phyloP scores from a whole-genome alignment of 495 filamentous ascomycete species.

The Tetracladium setigerum region DNA sequence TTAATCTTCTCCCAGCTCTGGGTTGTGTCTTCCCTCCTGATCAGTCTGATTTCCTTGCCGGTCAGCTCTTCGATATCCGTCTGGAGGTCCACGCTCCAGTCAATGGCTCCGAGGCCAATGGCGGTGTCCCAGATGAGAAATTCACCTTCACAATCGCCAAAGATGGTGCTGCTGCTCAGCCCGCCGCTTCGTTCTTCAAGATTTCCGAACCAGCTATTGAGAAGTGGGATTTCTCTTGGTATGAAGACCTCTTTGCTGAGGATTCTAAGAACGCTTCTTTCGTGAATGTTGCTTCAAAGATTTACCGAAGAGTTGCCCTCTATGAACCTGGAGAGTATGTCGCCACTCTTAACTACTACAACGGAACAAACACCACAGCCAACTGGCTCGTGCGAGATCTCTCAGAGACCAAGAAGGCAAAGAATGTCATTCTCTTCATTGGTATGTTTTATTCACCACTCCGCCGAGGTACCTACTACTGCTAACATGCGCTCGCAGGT shows the following conservation, averaged over 20 bases:
- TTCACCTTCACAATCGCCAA: conserved; percentile 65
- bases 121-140: conserved; percentile 50
- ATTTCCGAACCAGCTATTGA: conserved; percentile 49
- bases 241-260: conserved; percentile 63
- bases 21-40: conserved; percentile 71
- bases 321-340: conserved; percentile 65
- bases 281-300: conserved; percentile 65
- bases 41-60: conserved; percentile 64
- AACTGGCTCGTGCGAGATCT: conserved; percentile 65
- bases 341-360: conserved; percentile 63
- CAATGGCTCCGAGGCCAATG: conserved; percentile 64
- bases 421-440: conserved; percentile 73
- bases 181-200: conserved; percentile 52
- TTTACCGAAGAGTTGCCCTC: conserved; percentile 57
- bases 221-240: conserved; percentile 65
- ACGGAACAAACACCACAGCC: conserved; percentile 52
- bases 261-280: conserved; percentile 55
- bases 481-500: conserved; percentile 17
- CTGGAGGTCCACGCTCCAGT: conserved; percentile 69
- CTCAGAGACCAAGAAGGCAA: conserved; percentile 53
- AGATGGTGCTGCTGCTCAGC: conserved; percentile 36
- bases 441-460: conserved; percentile 27
- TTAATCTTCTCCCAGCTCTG: conserved; percentile 27
- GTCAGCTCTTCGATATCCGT: conserved; percentile 69
- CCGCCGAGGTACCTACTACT: not conserved